Evolutionary conservation across 2,329 filamentous ascomycete species (phyloP).

Genomic region (Drechmeria coniospora): DNA sequence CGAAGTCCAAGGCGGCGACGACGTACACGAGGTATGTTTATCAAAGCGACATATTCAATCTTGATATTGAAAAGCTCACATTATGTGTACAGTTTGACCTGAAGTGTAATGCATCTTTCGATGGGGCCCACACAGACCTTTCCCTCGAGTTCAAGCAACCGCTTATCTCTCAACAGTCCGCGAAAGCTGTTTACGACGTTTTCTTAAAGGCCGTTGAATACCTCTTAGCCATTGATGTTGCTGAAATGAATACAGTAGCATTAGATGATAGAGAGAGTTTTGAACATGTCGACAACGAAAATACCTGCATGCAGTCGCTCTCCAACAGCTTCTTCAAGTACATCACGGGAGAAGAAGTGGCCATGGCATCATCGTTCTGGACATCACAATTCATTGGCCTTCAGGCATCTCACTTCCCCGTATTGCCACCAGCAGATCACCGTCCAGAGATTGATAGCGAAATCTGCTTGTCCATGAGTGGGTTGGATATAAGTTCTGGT

Average conservation of each 20-base stretch:
- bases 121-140: conserved; percentile 1
- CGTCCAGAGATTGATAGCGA: neutral
- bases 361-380: conserved; percentile 2
- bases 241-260: no score
- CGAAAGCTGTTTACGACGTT: conserved; percentile 1
- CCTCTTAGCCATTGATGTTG: neutral
- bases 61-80: no score
- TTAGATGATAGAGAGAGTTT: no score
- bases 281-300: no score
- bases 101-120: no score
- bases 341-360: conserved; percentile 1
- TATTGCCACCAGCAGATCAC: neutral
- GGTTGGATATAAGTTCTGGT: neutral
- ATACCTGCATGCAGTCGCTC: neutral
- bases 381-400: conserved; percentile 1
- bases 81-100: no score
- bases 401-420: conserved; percentile 3
- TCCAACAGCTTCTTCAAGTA: conserved; percentile 4
- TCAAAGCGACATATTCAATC: no score
- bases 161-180: neutral
- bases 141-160: conserved; percentile 3
- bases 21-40: no score
- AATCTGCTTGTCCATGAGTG: neutral
- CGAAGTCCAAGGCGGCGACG: conserved; percentile 5
- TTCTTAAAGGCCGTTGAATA: conserved; percentile 2